Percentiles rank a stretch among this genome's conserved stretches.
Conservation (phyloP, 2,329 filamentous ascomycete species). For the Epichloe amarillans region DNA sequence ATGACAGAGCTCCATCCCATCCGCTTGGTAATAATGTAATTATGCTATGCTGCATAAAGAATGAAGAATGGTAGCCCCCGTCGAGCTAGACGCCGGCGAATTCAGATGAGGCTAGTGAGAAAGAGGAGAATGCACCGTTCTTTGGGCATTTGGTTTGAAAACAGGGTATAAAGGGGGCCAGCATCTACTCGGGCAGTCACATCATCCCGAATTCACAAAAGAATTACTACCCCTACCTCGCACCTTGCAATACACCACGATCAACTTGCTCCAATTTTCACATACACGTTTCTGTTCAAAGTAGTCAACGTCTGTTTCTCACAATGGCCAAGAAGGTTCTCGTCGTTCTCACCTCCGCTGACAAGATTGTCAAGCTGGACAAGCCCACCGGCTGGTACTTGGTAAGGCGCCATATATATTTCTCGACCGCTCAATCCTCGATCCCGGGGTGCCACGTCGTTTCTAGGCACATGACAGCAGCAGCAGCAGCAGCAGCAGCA, state of each 20-base stretch:
- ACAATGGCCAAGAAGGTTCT: slow-evolving; percentile 48
- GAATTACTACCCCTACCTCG: background rate
- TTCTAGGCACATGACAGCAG: too few relatives aligned
- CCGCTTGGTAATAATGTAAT: background rate
- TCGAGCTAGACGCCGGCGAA: background rate
- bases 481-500: too few relatives aligned
- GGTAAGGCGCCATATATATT: slow-evolving; percentile 23
- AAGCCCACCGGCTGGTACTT: slow-evolving; percentile 59
- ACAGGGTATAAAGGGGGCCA: background rate
- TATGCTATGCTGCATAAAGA: background rate
- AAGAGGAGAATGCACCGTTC: background rate
- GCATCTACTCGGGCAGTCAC: background rate
- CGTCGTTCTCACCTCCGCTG: slow-evolving; percentile 55
- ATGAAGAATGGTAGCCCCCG: background rate
- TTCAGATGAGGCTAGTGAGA: background rate
- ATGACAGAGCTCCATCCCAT: background rate
- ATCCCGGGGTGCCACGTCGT: too few relatives aligned
- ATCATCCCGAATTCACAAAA: too few relatives aligned
- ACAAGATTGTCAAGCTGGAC: slow-evolving; percentile 31
- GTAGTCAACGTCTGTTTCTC: background rate
- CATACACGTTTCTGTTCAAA: background rate
- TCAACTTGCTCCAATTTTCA: background rate
- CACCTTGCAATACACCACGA: background rate
- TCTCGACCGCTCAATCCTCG: too few relatives aligned
- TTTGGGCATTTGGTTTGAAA: background rate